Evolutionary conservation across 2,329 filamentous ascomycete species (phyloP).

Genomic region (Fusarium sterilihyphosum): DNA sequence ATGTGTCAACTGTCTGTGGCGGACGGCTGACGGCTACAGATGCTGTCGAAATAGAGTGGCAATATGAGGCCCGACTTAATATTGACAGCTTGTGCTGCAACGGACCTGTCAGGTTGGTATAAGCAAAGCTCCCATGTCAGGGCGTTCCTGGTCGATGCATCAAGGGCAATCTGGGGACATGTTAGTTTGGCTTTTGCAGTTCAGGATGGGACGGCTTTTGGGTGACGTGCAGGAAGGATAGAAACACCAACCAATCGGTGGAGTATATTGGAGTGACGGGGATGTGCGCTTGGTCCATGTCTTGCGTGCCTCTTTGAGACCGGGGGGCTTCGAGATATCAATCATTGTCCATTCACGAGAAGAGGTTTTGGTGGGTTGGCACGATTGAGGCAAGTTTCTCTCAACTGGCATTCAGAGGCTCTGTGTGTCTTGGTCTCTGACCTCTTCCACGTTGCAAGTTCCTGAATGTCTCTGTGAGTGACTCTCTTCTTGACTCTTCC

Average conservation of each 20-base stretch:
- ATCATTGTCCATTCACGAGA: constrained; percentile 8
- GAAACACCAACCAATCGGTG: constrained; percentile 37
- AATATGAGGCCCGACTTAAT: background rate
- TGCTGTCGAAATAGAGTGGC: constrained; percentile 11
- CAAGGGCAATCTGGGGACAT: constrained; percentile 29
- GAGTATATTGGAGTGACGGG: constrained; percentile 14
- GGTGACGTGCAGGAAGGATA: constrained; percentile 39
- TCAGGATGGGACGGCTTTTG: constrained; percentile 28
- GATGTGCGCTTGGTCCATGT: constrained; percentile 39
- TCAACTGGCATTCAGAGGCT: background rate
- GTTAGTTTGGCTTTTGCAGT: constrained; percentile 36
- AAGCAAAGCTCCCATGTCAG: constrained; percentile 11
- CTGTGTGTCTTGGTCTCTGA: background rate
- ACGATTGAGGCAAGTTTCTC: constrained; percentile 9
- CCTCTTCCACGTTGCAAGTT: background rate
- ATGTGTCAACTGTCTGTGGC: constrained; percentile 30
- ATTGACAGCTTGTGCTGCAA: background rate
- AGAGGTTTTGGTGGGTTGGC: background rate
- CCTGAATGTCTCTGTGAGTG: background rate
- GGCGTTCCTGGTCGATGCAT: constrained; percentile 30
- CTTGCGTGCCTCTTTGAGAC: constrained; percentile 28
- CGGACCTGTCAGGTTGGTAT: constrained; percentile 11
- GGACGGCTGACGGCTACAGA: constrained; percentile 9
- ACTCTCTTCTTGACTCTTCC: background rate
- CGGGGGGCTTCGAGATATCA: constrained; percentile 29